Evolutionary conservation across 202 grass and related monocot genomes (phyloP), one percentile per base, ranked within the genome.

Genomic region (Brachypodium distachyon): DNA sequence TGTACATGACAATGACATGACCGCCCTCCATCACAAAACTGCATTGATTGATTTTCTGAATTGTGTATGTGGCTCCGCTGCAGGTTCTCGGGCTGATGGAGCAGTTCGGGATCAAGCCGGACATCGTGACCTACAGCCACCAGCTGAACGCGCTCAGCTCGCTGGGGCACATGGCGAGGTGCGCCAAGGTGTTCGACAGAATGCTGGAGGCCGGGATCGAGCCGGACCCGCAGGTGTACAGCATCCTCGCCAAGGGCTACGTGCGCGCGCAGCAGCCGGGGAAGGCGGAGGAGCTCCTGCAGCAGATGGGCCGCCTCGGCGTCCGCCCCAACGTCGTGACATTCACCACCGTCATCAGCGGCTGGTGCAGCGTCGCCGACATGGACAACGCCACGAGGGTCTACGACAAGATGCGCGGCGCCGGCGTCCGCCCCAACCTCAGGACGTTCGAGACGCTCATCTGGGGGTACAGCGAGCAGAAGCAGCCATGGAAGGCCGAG

Each of bases 401-500:
- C 9, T 95, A 92, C 60, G 28, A 48, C n/a, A 87, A 63, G 63
- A 98, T 98, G 95, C 34, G 78, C 25, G 62, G 95, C 63, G 81
- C 83, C 80, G 91, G 87, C 21, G 81, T 90, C 28, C 85, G 72
- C 29, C 89, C 95, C 9, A 94, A 98, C 70, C 81, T 95, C 64
- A 88, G 88, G 87, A 95, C 95, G 8, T 95, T 98, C 67, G 89
- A 98, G 73, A 98, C 87, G 26, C 91, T 98, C 82, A 92, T 98
- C 50, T 98, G 95, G 95, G 91, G 95, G 2, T 98, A 98, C 74
- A 91, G 91, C 43, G 89, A 95, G 79, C 80, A 70, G 50, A 98
- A 87, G 71, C 89, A 92, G 50, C 95, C 95, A 61, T 95, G 83
- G 77, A 98, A 95, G 61, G 89, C 87, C 9, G 89, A 94, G 73